Percentiles rank a stretch among this genome's conserved stretches.
phyloP scores from a whole-genome alignment of 179 eudicot species.

The Vitellaria paradoxa region DNA sequence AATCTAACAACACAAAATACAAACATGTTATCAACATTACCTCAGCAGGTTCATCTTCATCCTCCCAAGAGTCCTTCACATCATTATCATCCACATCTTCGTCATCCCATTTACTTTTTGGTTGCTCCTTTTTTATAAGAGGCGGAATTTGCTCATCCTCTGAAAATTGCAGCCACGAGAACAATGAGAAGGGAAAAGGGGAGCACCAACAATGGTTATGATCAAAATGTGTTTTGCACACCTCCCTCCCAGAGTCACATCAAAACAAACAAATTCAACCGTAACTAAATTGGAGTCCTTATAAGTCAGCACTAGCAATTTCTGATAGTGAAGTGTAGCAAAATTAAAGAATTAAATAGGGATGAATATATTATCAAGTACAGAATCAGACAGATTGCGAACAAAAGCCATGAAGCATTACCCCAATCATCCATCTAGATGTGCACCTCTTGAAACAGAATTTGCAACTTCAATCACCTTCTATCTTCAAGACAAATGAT shows the following conservation, averaged over 20 bases:
- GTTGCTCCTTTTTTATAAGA: conserved; percentile 46
- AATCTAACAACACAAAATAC: background rate
- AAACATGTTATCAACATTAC: conserved; percentile 30
- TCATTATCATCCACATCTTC: conserved; percentile 83
- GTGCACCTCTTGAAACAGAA: conserved; percentile 7
- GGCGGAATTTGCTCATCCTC: conserved; percentile 61
- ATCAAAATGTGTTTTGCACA: background rate
- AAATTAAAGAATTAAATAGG: background rate
- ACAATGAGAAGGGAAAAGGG: background rate
- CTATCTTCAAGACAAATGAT: background rate
- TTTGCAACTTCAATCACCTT: background rate
- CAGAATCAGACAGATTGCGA: background rate
- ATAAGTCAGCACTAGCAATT: background rate
- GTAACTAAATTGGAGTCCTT: background rate
- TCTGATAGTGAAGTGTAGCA: background rate
- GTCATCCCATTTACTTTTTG: conserved; percentile 70
- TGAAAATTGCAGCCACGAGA: conserved; percentile 16
- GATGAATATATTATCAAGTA: background rate
- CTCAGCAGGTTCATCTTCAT: conserved; percentile 80
- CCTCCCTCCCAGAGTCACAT: background rate
- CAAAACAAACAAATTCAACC: background rate
- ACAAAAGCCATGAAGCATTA: background rate
- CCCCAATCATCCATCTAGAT: conserved; percentile 16
- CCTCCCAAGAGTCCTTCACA: conserved; percentile 94
- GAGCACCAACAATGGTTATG: background rate